Conservation (phyloP, 1,284 basidiomycete species). For the Apiotrichum gamsii region DNA sequence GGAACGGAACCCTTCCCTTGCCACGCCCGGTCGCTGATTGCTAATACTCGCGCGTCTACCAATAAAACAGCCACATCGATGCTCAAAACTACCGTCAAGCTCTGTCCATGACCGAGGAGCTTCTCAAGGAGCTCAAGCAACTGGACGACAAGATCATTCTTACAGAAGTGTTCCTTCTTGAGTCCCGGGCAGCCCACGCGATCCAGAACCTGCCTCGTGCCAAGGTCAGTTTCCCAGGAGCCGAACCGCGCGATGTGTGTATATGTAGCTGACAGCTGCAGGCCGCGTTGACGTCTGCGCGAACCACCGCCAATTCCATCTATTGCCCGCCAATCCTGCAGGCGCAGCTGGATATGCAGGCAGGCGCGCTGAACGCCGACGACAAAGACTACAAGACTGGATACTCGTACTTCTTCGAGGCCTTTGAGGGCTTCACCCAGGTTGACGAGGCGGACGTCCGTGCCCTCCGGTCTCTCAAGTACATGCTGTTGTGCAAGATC, state of each 20-base stretch:
- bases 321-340: slow-evolving; percentile 94
- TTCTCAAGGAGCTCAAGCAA: slow-evolving; percentile 83
- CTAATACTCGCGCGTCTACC: too few relatives aligned
- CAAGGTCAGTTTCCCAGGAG: slow-evolving; percentile 60
- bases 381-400: slow-evolving; percentile 97
- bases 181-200: slow-evolving; percentile 83
- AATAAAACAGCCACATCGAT: slow-evolving; percentile 67
- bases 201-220: slow-evolving; percentile 88
- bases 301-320: slow-evolving; percentile 93
- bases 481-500: slow-evolving; percentile 96
- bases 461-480: slow-evolving; percentile 82
- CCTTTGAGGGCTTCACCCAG: slow-evolving; percentile 79
- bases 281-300: slow-evolving; percentile 84
- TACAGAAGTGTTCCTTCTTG: slow-evolving; percentile 91
- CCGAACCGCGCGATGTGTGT: too few relatives aligned
- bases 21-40: too few relatives aligned
- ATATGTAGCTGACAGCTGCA: slow-evolving; percentile 32
- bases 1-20: too few relatives aligned
- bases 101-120: slow-evolving; percentile 69
- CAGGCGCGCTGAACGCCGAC: slow-evolving; percentile 86
- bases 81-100: slow-evolving; percentile 71
- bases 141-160: slow-evolving; percentile 97
- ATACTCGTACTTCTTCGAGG: slow-evolving; percentile 97
- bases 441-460: slow-evolving; percentile 49
- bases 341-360: slow-evolving; percentile 85